These are phyloP conservation scores for Nitzschia sp. DNA, from an alignment of 108 stramenopile genomes.

Conservation along the genomic window DNA sequence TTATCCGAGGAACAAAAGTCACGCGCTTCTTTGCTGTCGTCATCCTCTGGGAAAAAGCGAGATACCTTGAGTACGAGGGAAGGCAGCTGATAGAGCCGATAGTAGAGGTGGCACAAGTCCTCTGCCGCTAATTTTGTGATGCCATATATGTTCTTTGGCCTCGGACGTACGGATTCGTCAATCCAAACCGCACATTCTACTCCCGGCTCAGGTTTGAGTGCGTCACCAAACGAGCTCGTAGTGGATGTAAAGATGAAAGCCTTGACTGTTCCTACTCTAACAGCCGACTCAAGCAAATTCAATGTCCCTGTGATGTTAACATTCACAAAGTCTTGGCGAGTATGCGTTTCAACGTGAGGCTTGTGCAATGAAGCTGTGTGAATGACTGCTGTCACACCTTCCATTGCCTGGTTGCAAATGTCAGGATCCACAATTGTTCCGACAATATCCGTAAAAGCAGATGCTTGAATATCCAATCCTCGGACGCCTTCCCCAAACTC, in stretches of 20 bases:
- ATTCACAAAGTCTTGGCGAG: background rate
- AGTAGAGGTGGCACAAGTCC: background rate
- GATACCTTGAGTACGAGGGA: background rate
- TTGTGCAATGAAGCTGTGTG: conserved; percentile 2
- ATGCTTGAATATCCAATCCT: background rate
- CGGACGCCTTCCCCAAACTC: background rate
- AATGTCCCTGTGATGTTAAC: background rate
- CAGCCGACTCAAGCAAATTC: background rate
- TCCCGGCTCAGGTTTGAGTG: background rate
- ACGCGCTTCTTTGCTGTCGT: background rate
- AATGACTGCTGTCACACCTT: background rate
- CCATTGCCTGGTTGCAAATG: background rate
- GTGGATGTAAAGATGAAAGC: background rate
- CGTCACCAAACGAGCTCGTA: background rate
- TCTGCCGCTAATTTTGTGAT: conserved; percentile 4
- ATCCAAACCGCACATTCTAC: background rate
- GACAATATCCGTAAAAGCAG: background rate
- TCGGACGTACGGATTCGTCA: background rate
- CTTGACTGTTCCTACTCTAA: background rate
- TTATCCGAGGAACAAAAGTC: background rate
- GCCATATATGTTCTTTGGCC: background rate
- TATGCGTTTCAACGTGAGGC: background rate
- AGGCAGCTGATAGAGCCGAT: background rate
- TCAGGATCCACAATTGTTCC: background rate
- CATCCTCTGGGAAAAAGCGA: conserved; percentile 4